phyloP scores from a whole-genome alignment of 805 yeast species.

The Ogataea trehaloabstinens region DNA sequence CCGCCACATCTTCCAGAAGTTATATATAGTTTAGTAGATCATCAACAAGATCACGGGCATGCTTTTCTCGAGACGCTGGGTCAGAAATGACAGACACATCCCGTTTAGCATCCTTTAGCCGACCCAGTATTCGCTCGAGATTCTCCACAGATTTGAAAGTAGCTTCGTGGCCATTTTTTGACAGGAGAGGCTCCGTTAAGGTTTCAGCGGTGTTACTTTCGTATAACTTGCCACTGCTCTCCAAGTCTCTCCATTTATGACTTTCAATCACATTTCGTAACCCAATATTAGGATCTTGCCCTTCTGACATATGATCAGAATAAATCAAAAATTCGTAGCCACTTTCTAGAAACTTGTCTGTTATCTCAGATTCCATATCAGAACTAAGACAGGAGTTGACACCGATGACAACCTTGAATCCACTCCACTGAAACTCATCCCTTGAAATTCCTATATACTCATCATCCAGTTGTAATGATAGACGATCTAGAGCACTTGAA shows the following conservation, averaged over 20 bases:
- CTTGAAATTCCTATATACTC: conserved; percentile 21
- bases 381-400: conserved; percentile 6
- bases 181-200: no score
- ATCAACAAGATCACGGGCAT: conserved; percentile 36
- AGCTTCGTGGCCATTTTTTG: no score
- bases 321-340: conserved; percentile 46
- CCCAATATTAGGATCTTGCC: no score
- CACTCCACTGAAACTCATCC: conserved; percentile 30
- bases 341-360: conserved; percentile 35
- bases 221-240: no score
- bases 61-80: conserved; percentile 30
- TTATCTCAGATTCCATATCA: conserved; percentile 23
- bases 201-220: no score
- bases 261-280: no score
- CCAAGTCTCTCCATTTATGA: no score
- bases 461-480: conserved; percentile 18
- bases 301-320: conserved; percentile 2
- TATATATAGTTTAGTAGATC: conserved; percentile 40
- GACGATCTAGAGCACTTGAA: conserved; percentile 19
- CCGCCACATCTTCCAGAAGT: conserved; percentile 16
- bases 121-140: conserved; percentile 32
- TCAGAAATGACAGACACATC: no score
- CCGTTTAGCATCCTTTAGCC: conserved; percentile 37
- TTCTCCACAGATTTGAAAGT: no score
- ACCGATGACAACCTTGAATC: conserved; percentile 38